phyloP scores from a whole-genome alignment of 768 basidiomycete genomes.

The Tulasnella sp. region DNA sequence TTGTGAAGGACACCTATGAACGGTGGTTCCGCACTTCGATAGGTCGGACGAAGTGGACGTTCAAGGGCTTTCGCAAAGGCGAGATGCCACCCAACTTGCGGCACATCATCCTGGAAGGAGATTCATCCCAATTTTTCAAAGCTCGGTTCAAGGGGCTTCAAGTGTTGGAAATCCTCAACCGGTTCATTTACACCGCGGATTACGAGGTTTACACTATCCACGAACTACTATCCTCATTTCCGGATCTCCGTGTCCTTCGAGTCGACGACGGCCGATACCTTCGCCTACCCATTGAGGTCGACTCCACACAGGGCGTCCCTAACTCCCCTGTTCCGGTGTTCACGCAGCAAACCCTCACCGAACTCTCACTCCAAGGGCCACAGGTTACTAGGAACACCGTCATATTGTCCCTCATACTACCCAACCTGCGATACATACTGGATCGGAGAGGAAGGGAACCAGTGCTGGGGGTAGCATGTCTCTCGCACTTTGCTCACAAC shows the following conservation, averaged over 20 bases:
- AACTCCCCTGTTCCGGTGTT: background rate
- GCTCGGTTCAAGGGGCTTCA: background rate
- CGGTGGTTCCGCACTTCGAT: conserved; percentile 33
- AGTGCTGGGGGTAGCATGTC: background rate
- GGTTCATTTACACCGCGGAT: conserved; percentile 46
- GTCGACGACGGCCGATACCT: background rate
- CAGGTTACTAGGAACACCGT: background rate
- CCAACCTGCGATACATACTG: background rate
- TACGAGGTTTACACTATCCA: conserved; percentile 71
- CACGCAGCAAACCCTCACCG: background rate
- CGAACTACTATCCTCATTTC: conserved; percentile 52
- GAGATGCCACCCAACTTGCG: background rate
- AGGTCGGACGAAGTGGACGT: background rate
- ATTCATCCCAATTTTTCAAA: background rate
- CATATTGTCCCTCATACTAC: background rate
- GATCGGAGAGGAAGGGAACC: background rate
- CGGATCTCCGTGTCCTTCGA: conserved; percentile 35
- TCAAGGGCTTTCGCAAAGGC: background rate
- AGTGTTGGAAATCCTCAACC: background rate
- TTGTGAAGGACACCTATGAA: conserved; percentile 45
- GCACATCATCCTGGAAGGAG: background rate
- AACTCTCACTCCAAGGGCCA: background rate
- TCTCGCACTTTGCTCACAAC: background rate
- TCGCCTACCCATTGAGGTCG: background rate
- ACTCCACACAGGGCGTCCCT: background rate